Evolutionary conservation across 805 yeast species (phyloP), one percentile per base, ranked within the genome.

Genomic region (Nakazawaea peltata): DNA sequence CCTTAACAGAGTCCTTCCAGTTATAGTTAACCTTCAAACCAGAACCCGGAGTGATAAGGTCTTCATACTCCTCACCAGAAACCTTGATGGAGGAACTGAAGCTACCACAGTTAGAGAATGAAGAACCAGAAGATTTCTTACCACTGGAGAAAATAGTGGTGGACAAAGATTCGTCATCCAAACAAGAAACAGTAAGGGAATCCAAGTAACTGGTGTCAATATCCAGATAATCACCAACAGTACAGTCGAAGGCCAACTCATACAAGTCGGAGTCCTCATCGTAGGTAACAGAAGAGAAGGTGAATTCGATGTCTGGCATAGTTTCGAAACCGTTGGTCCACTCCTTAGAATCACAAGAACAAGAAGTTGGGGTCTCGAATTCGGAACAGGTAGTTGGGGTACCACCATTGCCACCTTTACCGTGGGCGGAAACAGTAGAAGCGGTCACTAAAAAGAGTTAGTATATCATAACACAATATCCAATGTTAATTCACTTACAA

Each of bases 191-290:
- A 14, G 12, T 18, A 23, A 34, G 13, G n/a, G 33, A 23, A 8
- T 28, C 32, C 17, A 34, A 28, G 33, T 28, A 28, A 6, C 24
- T 23, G 16, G 18, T 16, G n/a, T 3, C 29, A 28, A 34, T 28
- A n/a, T 3, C 19, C 6, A 16, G 7, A 18, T 21, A 34, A 5
- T 21, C 28, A 10, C 23, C 4, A 12, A 14, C 28, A 19, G 24
- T 21, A 28, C 18, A 28, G 18, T 14, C 6, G 18, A 34, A 12
- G 5, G 33, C 23, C n/a, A 34, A 14, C 5, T 34, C 32, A 18
- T 34, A 24, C 8, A 6, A 15, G 6, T 10, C 19, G 7, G 23
- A 28, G n/a, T 5, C 17, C 14, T n/a, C 7, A 17, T 34, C 23
- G 16, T 28, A 34, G 11, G n/a, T 9, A 15, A 34, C 37, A 9